These are phyloP conservation scores for Reutealis trisperma DNA, from an alignment of 345 rosid genomes.

Conservation along the genomic window DNA sequence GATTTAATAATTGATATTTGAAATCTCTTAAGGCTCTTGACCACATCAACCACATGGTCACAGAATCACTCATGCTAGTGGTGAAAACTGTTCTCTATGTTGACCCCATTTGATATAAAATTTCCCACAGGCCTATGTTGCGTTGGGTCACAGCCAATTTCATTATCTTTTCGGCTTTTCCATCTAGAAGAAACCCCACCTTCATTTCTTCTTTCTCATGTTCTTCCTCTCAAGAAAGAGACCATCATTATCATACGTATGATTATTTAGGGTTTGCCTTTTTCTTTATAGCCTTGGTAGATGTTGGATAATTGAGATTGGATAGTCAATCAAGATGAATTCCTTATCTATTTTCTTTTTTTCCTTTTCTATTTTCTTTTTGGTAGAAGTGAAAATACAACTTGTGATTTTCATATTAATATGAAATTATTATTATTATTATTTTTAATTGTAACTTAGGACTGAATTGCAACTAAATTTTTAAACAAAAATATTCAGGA, in stretches of 20 bases:
- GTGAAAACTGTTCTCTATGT: slow-evolving; percentile 29
- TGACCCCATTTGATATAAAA: slow-evolving; percentile 30
- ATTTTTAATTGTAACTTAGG: too few species aligned
- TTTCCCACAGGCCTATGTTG: slow-evolving; percentile 5
- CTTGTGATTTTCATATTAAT: too few species aligned
- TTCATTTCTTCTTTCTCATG: slow-evolving; percentile 7
- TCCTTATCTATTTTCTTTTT: neutral
- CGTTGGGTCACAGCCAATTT: slow-evolving; percentile 31
- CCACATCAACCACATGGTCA: slow-evolving; percentile 21
- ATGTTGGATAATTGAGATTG: neutral
- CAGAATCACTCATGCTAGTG: slow-evolving; percentile 32
- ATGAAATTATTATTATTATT: too few species aligned
- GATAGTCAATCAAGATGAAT: neutral
- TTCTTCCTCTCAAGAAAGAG: slow-evolving; percentile 12
- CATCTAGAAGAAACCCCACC: slow-evolving; percentile 25
- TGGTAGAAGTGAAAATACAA: too few species aligned
- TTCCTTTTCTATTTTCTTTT: neutral
- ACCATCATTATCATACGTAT: neutral
- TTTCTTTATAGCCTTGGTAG: neutral
- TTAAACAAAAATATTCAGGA: too few species aligned
- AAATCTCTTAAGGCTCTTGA: slow-evolving; percentile 17
- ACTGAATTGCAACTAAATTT: too few species aligned
- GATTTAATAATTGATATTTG: slow-evolving; percentile 11
- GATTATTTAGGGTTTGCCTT: neutral
- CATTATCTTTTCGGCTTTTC: slow-evolving; percentile 22